Conservation (phyloP, 805 yeast genomes). For the Ogataea angusta region DNA sequence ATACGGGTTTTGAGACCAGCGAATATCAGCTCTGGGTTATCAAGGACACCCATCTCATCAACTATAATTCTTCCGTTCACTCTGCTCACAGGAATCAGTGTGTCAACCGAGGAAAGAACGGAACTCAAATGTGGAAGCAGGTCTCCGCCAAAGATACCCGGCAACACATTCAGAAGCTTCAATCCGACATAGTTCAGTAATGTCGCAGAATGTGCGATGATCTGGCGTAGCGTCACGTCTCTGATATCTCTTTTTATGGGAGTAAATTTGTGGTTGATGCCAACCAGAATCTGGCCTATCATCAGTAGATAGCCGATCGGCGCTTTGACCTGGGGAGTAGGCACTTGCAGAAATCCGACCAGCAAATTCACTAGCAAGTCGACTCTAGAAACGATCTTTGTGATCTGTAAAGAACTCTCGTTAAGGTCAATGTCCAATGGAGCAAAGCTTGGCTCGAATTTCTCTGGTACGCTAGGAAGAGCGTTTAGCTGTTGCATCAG, state of each 20-base stretch:
- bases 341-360: constrained; percentile 43
- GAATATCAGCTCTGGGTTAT: constrained; percentile 31
- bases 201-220: constrained; percentile 42
- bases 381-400: constrained; percentile 51
- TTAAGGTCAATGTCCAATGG: constrained; percentile 58
- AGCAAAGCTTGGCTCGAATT: constrained; percentile 37
- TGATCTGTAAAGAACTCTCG: constrained; percentile 45
- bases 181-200: constrained; percentile 46
- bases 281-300: constrained; percentile 50
- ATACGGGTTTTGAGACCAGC: constrained; percentile 30
- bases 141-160: constrained; percentile 36
- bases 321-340: constrained; percentile 49
- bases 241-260: constrained; percentile 59
- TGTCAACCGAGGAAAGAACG: constrained; percentile 55
- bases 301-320: constrained; percentile 60
- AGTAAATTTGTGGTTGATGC: constrained; percentile 53
- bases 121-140: constrained; percentile 44
- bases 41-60: constrained; percentile 32
- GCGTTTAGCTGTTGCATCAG: constrained; percentile 37
- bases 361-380: constrained; percentile 44
- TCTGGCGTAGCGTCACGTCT: constrained; percentile 45
- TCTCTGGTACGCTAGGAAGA: constrained; percentile 36
- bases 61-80: constrained; percentile 39
- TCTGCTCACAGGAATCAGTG: constrained; percentile 51
- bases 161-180: constrained; percentile 37